Base-by-base conservation (phyloP, 257 asterid genomes). In the Scutellaria galericulata region DNA sequence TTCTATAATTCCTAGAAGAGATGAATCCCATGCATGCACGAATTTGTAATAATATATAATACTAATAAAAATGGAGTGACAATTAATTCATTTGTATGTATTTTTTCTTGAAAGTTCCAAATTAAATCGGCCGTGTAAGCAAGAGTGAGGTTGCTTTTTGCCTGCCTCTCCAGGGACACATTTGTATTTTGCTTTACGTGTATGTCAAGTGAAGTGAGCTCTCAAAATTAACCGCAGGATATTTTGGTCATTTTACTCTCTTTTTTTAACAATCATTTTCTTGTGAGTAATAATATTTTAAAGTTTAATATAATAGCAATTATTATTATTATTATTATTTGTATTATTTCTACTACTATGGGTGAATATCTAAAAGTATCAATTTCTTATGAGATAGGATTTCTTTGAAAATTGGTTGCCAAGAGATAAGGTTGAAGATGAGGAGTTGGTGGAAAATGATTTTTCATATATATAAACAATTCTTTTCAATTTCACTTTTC, bases 141-240 rank as follows among this genome's bases (percentile, higher is more conserved):
- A 88, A 84, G 81, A 77, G 83, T 73, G 73, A 55, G 86, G 74
- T 88, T 88, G 91, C 96, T 80, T 88, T 86, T 73, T 90, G 92
- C 90, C 91, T 79, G 83, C 87, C 70, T 11, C 78, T 68, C 35
- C 40, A 48, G 86, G 80, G 92, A 88, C 97, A 88, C 78, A 57
- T 68, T 63, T 70, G 58, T 45, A 72, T 68, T 76, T 40, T 73
- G 79, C 93, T 88, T 88, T 90, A 84, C 92, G 93, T 88, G 80
- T 77, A 64, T 85, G 84, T 80, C 80, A 86, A 86, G 93, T 81
- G 37, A 31, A 2, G 37, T 31, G 78, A 83, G 64, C 66, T 56
- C 22, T 54, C 67, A 24, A 79, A 48, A 44, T 81, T 72, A 42
- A 74, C 78, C 66, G 58, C 39, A 18, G 61, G 70, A 44, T 54